Conservation (phyloP, 495 filamentous ascomycete species). For the Daldinia vernicosa region DNA sequence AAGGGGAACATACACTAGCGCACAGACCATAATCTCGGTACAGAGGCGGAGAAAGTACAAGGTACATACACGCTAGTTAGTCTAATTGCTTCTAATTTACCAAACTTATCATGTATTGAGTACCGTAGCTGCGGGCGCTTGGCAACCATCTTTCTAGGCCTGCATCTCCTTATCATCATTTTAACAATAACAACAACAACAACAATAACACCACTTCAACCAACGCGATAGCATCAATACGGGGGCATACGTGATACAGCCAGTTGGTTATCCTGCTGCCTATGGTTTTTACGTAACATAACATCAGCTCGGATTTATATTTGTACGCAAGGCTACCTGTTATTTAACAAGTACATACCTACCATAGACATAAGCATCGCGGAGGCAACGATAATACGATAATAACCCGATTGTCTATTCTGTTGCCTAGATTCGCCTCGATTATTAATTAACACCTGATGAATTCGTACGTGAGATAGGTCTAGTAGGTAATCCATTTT, state of each 20-base stretch:
- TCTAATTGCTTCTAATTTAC: slow-evolving; percentile 26
- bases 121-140: slow-evolving; percentile 27
- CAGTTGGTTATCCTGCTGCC: not conserved
- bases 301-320: not conserved
- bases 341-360: not conserved
- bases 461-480: not conserved
- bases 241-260: not conserved
- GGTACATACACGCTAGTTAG: slow-evolving; percentile 20
- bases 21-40: slow-evolving; percentile 30
- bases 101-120: slow-evolving; percentile 10
- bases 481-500: not conserved
- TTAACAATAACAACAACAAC: not conserved
- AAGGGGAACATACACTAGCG: not conserved
- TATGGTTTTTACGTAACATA: not conserved
- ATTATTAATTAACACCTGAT: not conserved
- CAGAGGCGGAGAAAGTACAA: slow-evolving; percentile 7
- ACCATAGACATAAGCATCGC: not conserved
- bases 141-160: slow-evolving; percentile 21
- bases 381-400: not conserved
- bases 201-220: not conserved
- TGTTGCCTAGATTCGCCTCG: not conserved
- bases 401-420: not conserved
- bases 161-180: slow-evolving; percentile 7
- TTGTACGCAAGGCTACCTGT: not conserved
- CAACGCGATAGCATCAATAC: not conserved